phyloP scores from a whole-genome alignment of 1,284 basidiomycete genomes.

The Irpex sp. region DNA sequence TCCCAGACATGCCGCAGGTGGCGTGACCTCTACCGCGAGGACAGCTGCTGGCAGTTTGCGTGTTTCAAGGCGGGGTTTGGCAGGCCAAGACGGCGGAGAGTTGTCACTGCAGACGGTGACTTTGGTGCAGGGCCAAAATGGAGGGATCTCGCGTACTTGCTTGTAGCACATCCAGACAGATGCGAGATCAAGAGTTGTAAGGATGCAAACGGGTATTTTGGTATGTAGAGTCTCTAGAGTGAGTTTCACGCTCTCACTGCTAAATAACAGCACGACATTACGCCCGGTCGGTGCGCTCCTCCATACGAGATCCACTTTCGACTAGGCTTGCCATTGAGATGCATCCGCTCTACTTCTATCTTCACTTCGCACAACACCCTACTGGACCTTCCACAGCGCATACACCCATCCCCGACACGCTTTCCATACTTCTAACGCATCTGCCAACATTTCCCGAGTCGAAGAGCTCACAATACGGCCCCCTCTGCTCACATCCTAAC shows the following conservation, averaged over 20 bases:
- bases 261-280: conserved; percentile 19
- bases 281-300: conserved; percentile 11
- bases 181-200: conserved; percentile 31
- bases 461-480: conserved; percentile 27
- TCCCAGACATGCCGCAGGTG: conserved; percentile 24
- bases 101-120: not conserved
- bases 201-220: conserved; percentile 26
- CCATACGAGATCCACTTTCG: conserved; percentile 14
- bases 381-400: not conserved
- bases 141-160: conserved; percentile 22
- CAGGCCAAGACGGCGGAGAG: conserved; percentile 21
- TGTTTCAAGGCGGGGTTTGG: conserved; percentile 29
- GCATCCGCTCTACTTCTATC: conserved; percentile 31
- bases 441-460: conserved; percentile 31
- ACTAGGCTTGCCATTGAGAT: conserved; percentile 19
- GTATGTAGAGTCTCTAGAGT: conserved; percentile 16
- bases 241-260: not conserved
- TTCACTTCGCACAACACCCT: conserved; percentile 25
- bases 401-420: conserved; percentile 6
- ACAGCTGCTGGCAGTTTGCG: conserved; percentile 27
- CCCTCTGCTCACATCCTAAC: conserved; percentile 28
- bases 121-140: conserved; percentile 15
- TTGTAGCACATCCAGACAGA: conserved; percentile 21
- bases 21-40: conserved; percentile 23
- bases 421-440: conserved; percentile 23